Evolutionary conservation across 2,329 filamentous ascomycete species (phyloP), one percentile per base, ranked within the genome.

Genomic region (Fusarium begoniae): DNA sequence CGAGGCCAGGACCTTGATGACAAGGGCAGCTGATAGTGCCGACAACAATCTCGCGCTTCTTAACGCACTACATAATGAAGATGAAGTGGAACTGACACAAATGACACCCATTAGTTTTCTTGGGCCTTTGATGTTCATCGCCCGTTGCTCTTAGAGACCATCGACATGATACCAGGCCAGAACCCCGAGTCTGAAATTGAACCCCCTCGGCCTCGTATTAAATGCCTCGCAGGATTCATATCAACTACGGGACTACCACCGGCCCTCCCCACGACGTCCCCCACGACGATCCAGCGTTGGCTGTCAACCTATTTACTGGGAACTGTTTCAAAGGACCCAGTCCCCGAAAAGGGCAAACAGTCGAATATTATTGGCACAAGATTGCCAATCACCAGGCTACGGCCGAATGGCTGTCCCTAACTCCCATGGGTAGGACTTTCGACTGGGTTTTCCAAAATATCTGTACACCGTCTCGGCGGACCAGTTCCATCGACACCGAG

Each of bases 211-310:
- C 14, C 32, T 35, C 2, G 32, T 1, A 32, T 14, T 0, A 7
- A 32, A 32, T 32, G 13, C 2, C 32, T 35, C 14, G 14, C 3
- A 35, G 1, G 32, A 15, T 35, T 15, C 32, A 35, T 35, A 35
- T 15, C 32, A 15, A 15, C 32, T 35, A 35, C 6, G 6, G 32
- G 32, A 6, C 32, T 35, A 15, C 14, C 6, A 15, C 8, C 14
- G 14, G 15, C 1, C 32, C 14, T 35, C 0, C 14, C 32, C 2
- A 35, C 32, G 32, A 7, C 32, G 14, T 1, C 32, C 32, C 32
- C 32, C 14, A 8, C 14, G 1, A 35, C 32, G 6, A 15, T 35
- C 14, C 7, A 1, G 0, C 14, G 0, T 0, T 35, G 14, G 7
- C 14, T 35, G 32, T 1, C 0, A 35, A 35, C 32, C 14, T 0